These are phyloP conservation scores for Rhododendron griersonianum DNA, from an alignment of 148 eudicot genomes.

Conservation along the genomic window DNA sequence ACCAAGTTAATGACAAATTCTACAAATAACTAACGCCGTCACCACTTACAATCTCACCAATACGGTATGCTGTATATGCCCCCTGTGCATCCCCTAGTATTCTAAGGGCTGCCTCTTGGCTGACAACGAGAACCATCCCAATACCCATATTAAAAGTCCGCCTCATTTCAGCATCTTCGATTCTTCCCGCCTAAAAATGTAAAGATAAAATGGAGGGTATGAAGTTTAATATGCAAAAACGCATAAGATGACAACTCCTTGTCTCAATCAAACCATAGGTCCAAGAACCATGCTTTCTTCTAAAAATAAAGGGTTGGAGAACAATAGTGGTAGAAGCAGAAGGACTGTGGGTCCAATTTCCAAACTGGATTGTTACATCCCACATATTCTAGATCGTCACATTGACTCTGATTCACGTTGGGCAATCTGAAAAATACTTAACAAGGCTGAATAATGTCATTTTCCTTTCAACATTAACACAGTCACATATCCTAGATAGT, in stretches of 20 bases:
- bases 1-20: background rate
- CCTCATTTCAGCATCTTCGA: slow-evolving; percentile 80
- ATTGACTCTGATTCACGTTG: background rate
- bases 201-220: background rate
- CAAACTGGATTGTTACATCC: background rate
- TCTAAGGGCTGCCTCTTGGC: slow-evolving; percentile 55
- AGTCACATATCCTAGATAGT: no score
- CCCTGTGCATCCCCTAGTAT: slow-evolving; percentile 44
- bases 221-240: background rate
- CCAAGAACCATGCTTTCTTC: background rate
- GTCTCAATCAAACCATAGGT: background rate
- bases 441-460: no score
- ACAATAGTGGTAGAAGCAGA: background rate
- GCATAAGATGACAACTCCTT: background rate
- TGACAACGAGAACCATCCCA: slow-evolving; percentile 89
- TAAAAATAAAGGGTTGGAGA: background rate
- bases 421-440: no score
- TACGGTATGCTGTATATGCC: slow-evolving; percentile 41
- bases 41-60: slow-evolving; percentile 74
- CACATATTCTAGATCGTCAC: background rate
- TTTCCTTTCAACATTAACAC: no score
- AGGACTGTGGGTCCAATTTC: background rate
- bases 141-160: slow-evolving; percentile 92
- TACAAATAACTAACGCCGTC: slow-evolving; percentile 56
- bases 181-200: slow-evolving; percentile 57